Evolutionary conservation across 768 basidiomycete genomes (phyloP).

Genomic region (Pulveroboletus sp.): DNA sequence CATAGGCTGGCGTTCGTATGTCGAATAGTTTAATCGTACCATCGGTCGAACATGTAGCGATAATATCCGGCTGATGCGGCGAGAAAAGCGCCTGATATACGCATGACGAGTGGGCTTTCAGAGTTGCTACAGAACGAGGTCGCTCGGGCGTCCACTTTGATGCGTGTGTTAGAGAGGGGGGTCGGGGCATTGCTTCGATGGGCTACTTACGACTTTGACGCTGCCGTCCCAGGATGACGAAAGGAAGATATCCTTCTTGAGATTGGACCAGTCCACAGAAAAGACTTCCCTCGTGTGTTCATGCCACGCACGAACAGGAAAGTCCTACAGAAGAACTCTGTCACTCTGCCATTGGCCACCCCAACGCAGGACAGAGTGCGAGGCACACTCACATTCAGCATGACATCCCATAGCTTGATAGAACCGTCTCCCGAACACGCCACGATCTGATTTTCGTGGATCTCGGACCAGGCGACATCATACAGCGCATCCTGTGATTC

Average conservation of each 20-base stretch:
- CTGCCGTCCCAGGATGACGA: conserved; percentile 92
- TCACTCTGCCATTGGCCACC: conserved; percentile 26
- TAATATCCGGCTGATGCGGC: conserved; percentile 77
- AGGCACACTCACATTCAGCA: conserved; percentile 60
- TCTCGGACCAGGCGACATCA: conserved; percentile 92
- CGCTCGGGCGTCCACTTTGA: conserved; percentile 82
- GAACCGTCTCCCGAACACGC: conserved; percentile 89
- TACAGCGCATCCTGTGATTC: conserved; percentile 88
- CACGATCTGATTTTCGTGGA: conserved; percentile 90
- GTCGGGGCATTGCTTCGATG: background rate
- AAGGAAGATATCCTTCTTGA: conserved; percentile 81
- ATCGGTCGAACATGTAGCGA: conserved; percentile 84
- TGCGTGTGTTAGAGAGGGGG: background rate
- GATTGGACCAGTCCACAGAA: conserved; percentile 93
- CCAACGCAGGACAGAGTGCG: background rate
- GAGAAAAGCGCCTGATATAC: conserved; percentile 92
- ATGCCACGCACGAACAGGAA: conserved; percentile 88
- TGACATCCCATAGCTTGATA: conserved; percentile 85
- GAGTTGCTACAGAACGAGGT: conserved; percentile 70
- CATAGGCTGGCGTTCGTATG: conserved; percentile 59
- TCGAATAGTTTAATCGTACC: conserved; percentile 85
- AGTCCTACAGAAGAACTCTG: conserved; percentile 51
- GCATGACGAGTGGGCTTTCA: conserved; percentile 80
- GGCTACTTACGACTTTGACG: conserved; percentile 70
- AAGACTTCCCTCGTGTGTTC: conserved; percentile 93